Evolutionary conservation across 139 green algal genomes (phyloP), one percentile per base, ranked within the genome.

Genomic region (Chara braunii): DNA sequence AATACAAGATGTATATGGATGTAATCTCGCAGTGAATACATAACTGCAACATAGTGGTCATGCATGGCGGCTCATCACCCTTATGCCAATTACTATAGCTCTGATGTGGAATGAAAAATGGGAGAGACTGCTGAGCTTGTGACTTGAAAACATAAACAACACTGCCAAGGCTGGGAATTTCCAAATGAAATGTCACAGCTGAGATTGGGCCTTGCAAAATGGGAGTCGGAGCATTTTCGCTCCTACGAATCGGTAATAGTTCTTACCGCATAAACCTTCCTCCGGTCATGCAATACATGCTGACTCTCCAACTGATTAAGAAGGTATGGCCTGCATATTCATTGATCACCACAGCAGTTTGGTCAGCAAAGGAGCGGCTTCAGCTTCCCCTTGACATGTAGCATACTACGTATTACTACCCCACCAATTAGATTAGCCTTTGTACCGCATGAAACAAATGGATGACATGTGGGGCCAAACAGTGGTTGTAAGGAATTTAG

Each of bases 231-330:
- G 12, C 61, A 64, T 11, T 12, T 65, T 43, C 59, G 9, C 35
- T 30, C 12, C 11, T 43, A 50, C 32, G n/a, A 56, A 18, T 22
- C 62, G 11, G 43, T n/a, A 67, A 64, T 68, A 6, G 11, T 30
- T 65, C 62, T 69, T 61, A 66, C 69, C 8, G 23, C 45, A 56
- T 97, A 97, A 45, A 97, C 89, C 11, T 69, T 74, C 4, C 89
- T 57, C 3, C 92, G 45, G 82, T 99, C 92, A 52, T 95, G 68
- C 40, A 99, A 80, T 7, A 83, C 64, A 42, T 89, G 79, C 80
- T 96, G 91, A 37, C 75, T 61, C 28, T 75, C 55, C 35, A 95
- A 75, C 63, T 98, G 88, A 72, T 99, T 99, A 55, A 99, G 83
- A 9, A 95, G 74, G 76, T 95, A 96, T 6, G 92, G 92, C 53